A percentile compares a stretch with the other conserved stretches of the same genome.
phyloP scores from a whole-genome alignment of 805 yeast genomes.

The Nakazawaea ernobii region DNA sequence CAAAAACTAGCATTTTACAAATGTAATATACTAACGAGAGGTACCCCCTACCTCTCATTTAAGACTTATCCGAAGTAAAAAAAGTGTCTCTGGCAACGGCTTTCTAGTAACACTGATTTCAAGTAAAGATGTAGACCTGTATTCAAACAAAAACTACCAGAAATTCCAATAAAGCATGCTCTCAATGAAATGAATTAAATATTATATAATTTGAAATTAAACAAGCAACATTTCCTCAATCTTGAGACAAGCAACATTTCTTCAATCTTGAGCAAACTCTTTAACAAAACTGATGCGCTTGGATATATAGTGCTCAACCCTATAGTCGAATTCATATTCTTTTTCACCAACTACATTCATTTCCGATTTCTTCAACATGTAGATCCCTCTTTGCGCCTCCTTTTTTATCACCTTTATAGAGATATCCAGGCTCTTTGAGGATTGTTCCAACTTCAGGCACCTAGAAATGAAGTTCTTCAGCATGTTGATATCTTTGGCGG shows the following conservation, averaged over 20 bases:
- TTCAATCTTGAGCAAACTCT: neutral
- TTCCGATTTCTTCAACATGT: conserved; percentile 49
- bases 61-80: no score
- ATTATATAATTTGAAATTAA: no score
- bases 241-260: neutral
- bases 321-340: neutral
- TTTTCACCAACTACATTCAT: conserved; percentile 35
- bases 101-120: no score
- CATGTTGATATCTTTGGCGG: conserved; percentile 24
- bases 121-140: no score
- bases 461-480: conserved; percentile 23
- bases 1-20: no score
- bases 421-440: neutral
- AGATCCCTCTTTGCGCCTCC: conserved; percentile 50
- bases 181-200: no score
- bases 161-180: no score
- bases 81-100: no score
- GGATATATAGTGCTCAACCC: neutral
- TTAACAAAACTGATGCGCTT: neutral
- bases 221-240: no score
- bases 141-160: no score
- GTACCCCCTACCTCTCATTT: no score
- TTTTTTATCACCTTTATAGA: conserved; percentile 21
- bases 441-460: neutral
- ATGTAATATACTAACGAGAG: no score